Conservation (phyloP, 75 land plant species). For the Pseudotsuga menziesii region DNA sequence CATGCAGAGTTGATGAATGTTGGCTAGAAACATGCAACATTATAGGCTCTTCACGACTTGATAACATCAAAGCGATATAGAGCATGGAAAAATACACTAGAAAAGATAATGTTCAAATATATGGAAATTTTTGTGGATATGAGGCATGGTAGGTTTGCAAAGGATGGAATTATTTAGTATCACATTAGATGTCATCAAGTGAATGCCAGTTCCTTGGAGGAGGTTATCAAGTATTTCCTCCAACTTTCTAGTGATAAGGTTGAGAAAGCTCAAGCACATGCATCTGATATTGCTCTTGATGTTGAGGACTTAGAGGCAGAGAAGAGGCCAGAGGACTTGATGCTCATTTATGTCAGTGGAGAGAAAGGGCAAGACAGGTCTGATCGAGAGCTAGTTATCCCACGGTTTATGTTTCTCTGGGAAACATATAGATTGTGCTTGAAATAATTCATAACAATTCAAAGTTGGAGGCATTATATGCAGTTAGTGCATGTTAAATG, state of each 20-base stretch:
- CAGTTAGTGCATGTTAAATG: conserved; percentile 34
- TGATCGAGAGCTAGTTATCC: conserved; percentile 87
- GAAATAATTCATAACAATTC: conserved; percentile 84
- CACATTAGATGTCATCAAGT: conserved; percentile 92
- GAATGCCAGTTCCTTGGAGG: conserved; percentile 84
- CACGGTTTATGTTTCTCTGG: conserved; percentile 98
- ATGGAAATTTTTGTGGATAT: conserved; percentile 93
- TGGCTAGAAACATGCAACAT: conserved; percentile 81
- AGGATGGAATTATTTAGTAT: conserved; percentile 94
- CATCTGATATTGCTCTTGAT: conserved; percentile 79
- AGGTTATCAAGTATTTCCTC: conserved; percentile 89
- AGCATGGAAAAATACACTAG: conserved; percentile 88
- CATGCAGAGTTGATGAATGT: conserved; percentile 86
- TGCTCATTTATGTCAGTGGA: conserved; percentile 93
- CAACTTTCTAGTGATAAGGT: conserved; percentile 82
- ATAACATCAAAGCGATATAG: conserved; percentile 81
- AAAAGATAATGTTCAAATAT: conserved; percentile 89
- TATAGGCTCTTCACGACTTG: conserved; percentile 77
- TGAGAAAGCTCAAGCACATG: conserved; percentile 82
- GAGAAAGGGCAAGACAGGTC: conserved; percentile 91
- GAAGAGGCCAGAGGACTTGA: conserved; percentile 83
- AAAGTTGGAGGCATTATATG: conserved; percentile 81
- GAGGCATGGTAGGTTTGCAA: conserved; percentile 86
- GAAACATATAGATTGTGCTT: conserved; percentile 89
- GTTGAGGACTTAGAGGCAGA: conserved; percentile 92